Evolutionary conservation across 768 basidiomycete species (phyloP), one percentile per base, ranked within the genome.

Genomic region (Rhizopogon sp.): DNA sequence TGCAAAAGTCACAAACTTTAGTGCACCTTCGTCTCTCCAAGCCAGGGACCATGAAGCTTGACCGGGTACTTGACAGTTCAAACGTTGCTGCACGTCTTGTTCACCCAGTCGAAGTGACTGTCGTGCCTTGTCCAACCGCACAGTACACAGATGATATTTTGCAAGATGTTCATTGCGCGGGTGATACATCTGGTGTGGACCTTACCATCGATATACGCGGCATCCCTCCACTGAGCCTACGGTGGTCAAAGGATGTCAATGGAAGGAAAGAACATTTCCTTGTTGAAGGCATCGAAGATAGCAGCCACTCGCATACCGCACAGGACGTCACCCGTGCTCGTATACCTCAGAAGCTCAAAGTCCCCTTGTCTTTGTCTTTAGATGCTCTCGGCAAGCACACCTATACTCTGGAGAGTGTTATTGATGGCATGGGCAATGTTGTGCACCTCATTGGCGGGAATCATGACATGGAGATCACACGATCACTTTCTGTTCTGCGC

Each of bases 51-150:
- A 66, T 98, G 46, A 83, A 83, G 11, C 76, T 98, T 14, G 87
- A 89, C 57, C 80, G 82, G 43, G 84, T 93, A 13, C 65, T 83
- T 17, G 93, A 95, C 65, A 69, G 77, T 11, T 82, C 83, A 2
- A 80, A 82, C 41, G 81, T 83, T 42, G 85, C 87, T 42, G 90
- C 93, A 39, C 84, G 90, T 28, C 72, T 95, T n/a, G 70, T 79
- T 53, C 76, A 79, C 52, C 74, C 84, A 43, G 76, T 77, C 13
- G 82, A 87, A 56, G 79, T 92, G 33, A 78, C 81, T 0, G 74
- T 96, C 43, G 90, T 86, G 11, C 89, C 93, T 17, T 97, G 94
- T 64, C 94, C 94, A 6, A 76, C 73, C 5, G 91, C 85, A 4
- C 79, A 80, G 60, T 94, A 93, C 63, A 62, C 73, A 0, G 67